Evolutionary conservation across 2,329 filamentous ascomycete genomes (phyloP).

Genomic region (Diaporthe helianthi): DNA sequence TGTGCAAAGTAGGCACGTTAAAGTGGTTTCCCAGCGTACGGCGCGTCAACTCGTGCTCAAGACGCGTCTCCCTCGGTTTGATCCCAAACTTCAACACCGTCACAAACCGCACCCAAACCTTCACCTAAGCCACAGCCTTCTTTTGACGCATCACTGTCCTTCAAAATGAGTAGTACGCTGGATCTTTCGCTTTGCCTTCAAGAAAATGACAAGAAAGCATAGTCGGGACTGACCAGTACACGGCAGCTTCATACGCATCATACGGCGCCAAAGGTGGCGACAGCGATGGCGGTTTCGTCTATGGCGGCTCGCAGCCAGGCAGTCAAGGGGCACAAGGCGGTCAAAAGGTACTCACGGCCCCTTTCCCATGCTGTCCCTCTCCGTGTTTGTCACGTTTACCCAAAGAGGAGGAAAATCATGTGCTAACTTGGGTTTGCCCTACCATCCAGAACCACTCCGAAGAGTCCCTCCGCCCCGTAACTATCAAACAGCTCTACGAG

Average conservation of each 20-base stretch:
- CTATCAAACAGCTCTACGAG: conserved; percentile 92
- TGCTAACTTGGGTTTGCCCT: conserved; percentile 16
- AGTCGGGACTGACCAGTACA: background rate
- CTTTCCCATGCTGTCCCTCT: background rate
- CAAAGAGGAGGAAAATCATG: background rate
- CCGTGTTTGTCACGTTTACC: background rate
- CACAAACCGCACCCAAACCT: background rate
- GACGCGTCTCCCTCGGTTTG: conserved; percentile 33
- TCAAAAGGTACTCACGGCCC: conserved; percentile 36
- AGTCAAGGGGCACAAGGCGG: conserved; percentile 51
- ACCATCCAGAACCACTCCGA: conserved; percentile 67
- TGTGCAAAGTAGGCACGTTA: conserved; percentile 24
- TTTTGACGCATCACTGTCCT: background rate
- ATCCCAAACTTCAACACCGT: conserved; percentile 21
- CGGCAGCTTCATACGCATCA: conserved; percentile 56
- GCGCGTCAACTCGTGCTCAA: conserved; percentile 29
- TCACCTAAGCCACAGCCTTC: conserved; percentile 13
- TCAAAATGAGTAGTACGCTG: conserved; percentile 28
- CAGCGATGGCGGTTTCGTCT: conserved; percentile 68
- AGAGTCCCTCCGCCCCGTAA: conserved; percentile 90
- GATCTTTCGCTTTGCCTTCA: too few species aligned
- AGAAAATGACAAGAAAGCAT: background rate
- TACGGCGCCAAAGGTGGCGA: conserved; percentile 65
- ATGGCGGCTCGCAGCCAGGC: conserved; percentile 65
- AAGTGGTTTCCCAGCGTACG: conserved; percentile 32